Percentiles rank a stretch among this genome's conserved stretches.
Evolutionary conservation across 2,329 filamentous ascomycete species (phyloP).

Genomic region (Fusarium buxicola): DNA sequence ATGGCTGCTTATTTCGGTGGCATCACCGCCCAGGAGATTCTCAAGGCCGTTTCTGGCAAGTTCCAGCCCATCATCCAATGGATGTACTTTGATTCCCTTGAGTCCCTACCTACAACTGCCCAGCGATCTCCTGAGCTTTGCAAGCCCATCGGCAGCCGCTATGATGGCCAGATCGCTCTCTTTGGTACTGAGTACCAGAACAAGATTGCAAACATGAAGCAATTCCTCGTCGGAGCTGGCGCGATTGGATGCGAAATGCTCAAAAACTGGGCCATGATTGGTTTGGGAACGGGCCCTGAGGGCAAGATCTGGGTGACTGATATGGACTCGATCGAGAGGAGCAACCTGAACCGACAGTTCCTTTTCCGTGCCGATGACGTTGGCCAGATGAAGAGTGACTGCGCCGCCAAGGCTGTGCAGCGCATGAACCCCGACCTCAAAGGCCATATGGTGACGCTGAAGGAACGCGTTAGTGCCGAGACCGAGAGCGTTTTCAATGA

Average conservation of each 20-base stretch:
- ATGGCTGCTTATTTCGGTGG: slow-evolving; percentile 97
- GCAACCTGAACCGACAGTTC: slow-evolving; percentile 97
- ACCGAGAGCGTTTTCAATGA: slow-evolving; percentile 97
- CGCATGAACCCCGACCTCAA: slow-evolving; percentile 94
- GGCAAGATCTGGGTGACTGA: slow-evolving; percentile 95
- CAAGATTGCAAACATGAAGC: slow-evolving; percentile 88
- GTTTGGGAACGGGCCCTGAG: slow-evolving; percentile 86
- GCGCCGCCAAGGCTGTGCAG: slow-evolving; percentile 88
- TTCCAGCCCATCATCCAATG: slow-evolving; percentile 96
- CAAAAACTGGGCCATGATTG: slow-evolving; percentile 99
- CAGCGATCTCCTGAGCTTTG: slow-evolving; percentile 87
- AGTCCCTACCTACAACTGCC: slow-evolving; percentile 83
- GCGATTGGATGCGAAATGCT: slow-evolving; percentile 99
- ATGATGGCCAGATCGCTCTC: slow-evolving; percentile 97
- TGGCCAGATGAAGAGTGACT: slow-evolving; percentile 95
- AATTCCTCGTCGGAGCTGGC: slow-evolving; percentile 95
- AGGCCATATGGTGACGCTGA: slow-evolving; percentile 86
- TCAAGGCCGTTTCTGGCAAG: slow-evolving; percentile 98
- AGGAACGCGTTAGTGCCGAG: slow-evolving; percentile 90
- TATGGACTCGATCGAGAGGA: slow-evolving; percentile 99
- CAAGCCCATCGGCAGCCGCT: slow-evolving; percentile 85
- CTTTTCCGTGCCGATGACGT: slow-evolving; percentile 94
- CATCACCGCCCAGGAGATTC: slow-evolving; percentile 90
- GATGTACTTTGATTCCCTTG: slow-evolving; percentile 98
- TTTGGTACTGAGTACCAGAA: slow-evolving; percentile 95